Percentiles rank a stretch among this genome's conserved stretches.
These are phyloP conservation scores for Maudiozyma barnettii DNA, from an alignment of 805 yeast genomes.

Conservation along the genomic window DNA sequence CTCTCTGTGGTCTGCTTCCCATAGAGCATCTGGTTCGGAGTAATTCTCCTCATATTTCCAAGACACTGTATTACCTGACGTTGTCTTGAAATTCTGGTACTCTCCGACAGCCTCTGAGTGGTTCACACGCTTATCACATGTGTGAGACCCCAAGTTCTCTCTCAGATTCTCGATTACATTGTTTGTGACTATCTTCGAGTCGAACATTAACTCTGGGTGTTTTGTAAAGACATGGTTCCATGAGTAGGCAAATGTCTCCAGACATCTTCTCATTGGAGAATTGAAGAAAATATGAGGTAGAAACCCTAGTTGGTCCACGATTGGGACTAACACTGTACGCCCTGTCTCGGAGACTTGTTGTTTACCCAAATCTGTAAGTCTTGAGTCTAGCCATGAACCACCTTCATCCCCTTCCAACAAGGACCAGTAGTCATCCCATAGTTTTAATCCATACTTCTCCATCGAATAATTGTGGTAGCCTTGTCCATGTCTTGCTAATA, in stretches of 20 bases:
- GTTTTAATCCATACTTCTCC: slow-evolving; percentile 42
- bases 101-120: slow-evolving; percentile 14
- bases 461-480: slow-evolving; percentile 56
- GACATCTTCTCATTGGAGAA: slow-evolving; percentile 57
- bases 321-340: slow-evolving; percentile 11
- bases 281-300: slow-evolving; percentile 47
- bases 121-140: slow-evolving; percentile 46
- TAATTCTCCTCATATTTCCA: slow-evolving; percentile 38
- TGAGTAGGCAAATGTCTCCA: slow-evolving; percentile 46
- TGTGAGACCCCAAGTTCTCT: slow-evolving; percentile 51
- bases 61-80: slow-evolving; percentile 30
- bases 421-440: slow-evolving; percentile 53
- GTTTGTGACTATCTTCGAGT: slow-evolving; percentile 6
- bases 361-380: slow-evolving; percentile 45
- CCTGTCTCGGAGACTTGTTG: slow-evolving; percentile 45
- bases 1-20: slow-evolving; percentile 40
- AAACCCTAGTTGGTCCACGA: slow-evolving; percentile 37
- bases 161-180: slow-evolving; percentile 39
- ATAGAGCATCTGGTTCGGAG: slow-evolving; percentile 42
- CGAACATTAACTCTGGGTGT: slow-evolving; percentile 12
- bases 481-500: slow-evolving; percentile 51
- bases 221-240: slow-evolving; percentile 44
- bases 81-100: slow-evolving; percentile 11
- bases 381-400: slow-evolving; percentile 42
- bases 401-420: slow-evolving; percentile 44